Evolutionary conservation across 345 rosid species (phyloP), one percentile per base, ranked within the genome.

Genomic region (Geranium rotundifolium): DNA sequence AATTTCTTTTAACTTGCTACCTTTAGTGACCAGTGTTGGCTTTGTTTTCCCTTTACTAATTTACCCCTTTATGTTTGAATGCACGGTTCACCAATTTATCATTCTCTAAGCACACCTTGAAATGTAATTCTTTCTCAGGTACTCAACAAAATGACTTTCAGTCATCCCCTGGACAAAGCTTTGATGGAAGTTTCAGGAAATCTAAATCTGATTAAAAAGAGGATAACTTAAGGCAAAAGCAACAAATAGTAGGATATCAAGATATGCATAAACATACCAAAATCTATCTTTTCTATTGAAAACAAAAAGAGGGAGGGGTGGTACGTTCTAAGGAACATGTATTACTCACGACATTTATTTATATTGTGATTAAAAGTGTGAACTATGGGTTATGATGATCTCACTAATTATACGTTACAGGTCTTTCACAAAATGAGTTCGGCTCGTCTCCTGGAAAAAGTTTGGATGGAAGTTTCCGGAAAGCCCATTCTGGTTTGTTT

Each of bases 141-240:
- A 74, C 68, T 63, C 66, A 67, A 59, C 74, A 68, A 63, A 65
- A 69, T 68, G 81, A 66, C 56, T 64, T 73, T 59, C 69, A 62
- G 19, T 67, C 71, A 19, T 75, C 84, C 55, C 75, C 74, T 1
- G 69, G 70, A 29, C 63, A 65, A 69, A 71, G 80, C 71, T 69
- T 77, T 62, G 77, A 67, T 57, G 75, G 77, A 63, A 77, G 86
- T 66, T 75, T 77, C 73, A 77, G 86, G 67, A 75, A 75, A 68
- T 73, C 67, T 29, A 62, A 71, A 56, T 73, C 82, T 23, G 27
- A 23, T 23, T 23, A 23, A 23, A 23, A 23, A 23, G 27, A 23
- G 27, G 27, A 23, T 23, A 23, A 23, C 27, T 23, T 23, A 23
- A 23, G 27, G 2, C 27, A 23, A 23, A 23, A 23, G 27, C 27